Conservation (phyloP, 2,329 filamentous ascomycete species). For the Aspergillus ibericus region DNA sequence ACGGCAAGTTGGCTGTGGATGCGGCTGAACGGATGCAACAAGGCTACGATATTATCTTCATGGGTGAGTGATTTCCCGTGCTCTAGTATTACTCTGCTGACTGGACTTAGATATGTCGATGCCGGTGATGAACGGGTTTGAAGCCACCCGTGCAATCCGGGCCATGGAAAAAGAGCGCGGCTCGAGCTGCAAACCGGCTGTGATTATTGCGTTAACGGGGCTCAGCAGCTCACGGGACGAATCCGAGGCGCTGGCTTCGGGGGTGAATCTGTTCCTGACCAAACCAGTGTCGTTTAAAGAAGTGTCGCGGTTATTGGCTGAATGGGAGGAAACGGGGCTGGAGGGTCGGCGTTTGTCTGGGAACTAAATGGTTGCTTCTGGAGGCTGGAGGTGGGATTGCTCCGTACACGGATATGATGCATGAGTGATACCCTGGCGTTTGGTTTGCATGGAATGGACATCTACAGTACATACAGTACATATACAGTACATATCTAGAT, state of each 20-base stretch:
- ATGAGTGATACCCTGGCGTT: conserved; percentile 20
- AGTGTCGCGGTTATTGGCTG: conserved; percentile 40
- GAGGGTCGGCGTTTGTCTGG: neutral
- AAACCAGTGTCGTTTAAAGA: conserved; percentile 50
- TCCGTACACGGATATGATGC: conserved; percentile 14
- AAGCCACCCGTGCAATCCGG: conserved; percentile 49
- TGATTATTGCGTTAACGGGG: conserved; percentile 49
- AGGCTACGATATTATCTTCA: conserved; percentile 48
- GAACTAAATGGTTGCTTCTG: too few species aligned
- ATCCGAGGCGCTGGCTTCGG: conserved; percentile 43
- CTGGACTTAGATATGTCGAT: conserved; percentile 43
- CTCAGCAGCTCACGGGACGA: conserved; percentile 46
- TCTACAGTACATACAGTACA: too few species aligned
- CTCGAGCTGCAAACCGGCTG: conserved; percentile 28
- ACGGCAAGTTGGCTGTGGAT: conserved; percentile 47
- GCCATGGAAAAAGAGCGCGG: conserved; percentile 39
- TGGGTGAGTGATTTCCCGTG: conserved; percentile 30
- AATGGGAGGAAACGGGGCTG: conserved; percentile 28
- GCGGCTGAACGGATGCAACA: conserved; percentile 33
- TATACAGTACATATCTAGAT: too few species aligned
- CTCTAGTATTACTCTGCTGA: neutral
- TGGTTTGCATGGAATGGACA: neutral
- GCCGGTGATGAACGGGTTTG: conserved; percentile 52
- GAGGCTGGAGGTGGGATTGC: conserved; percentile 1
- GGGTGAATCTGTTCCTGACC: conserved; percentile 49